Evolutionary conservation across 768 basidiomycete species (phyloP), one percentile per base, ranked within the genome.

Genomic region (Symmetrospora coprosmae): DNA sequence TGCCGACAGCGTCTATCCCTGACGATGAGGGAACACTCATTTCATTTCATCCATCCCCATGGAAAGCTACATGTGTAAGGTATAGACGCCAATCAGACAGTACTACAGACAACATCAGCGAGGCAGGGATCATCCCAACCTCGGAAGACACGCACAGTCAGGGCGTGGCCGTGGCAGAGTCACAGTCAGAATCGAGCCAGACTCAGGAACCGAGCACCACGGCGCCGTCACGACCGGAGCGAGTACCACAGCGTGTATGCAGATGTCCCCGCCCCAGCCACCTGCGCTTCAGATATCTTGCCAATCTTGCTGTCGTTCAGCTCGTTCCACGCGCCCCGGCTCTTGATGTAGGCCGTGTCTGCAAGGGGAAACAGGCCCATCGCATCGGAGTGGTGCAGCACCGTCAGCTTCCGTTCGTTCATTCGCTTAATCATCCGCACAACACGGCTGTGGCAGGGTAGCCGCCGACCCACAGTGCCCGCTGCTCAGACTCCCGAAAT

Each of bases 401-500:
- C n/a, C n/a, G n/a, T n/a, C n/a, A n/a, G n/a, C n/a, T n/a, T n/a
- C n/a, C n/a, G n/a, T n/a, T n/a, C n/a, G n/a, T 45, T 23, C 50
- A 7, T 9, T 27, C 27, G 37, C 9, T 14, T 23, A 38, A 25
- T 30, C 33, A 49, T 48, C 17, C 31, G 27, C 31, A 27, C 21
- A 9, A 41, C 50, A 55, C 7, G n/a, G 4, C 39, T 51, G 38
- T 28, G 17, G 19, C 27, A 21, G 16, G 25, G 27, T 52, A 23
- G 4, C 77, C 87, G 73, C 66, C n/a, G n/a, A n/a, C n/a, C n/a
- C n/a, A 94, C 94, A 99, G 73, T 99, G 94, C 0, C 94, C 94
- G 69, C 86, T 87, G 68, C 83, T 88, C 55, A 99, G 74, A 70
- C 82, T 92, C 1, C 94, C 94, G 72, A 82, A 87, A 74, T 99